phyloP scores from a whole-genome alignment of 148 eudicot species.

The Euryodendron excelsum region DNA sequence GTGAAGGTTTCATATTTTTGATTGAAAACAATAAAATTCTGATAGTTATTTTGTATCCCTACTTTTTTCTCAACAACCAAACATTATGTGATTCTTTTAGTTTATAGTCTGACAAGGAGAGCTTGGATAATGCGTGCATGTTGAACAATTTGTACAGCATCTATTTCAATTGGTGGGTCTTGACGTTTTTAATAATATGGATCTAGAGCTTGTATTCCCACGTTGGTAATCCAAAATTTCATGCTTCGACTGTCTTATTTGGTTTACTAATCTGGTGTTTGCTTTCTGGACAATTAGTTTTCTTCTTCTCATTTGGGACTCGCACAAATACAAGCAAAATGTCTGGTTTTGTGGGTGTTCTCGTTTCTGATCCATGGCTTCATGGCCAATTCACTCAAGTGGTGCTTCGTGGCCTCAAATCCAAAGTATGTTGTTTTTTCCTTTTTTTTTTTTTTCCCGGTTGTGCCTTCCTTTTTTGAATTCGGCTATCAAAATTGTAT shows the following conservation, averaged over 20 bases:
- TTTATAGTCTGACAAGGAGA: no score
- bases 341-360: conserved; percentile 67
- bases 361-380: conserved; percentile 80
- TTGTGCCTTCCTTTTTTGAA: neutral
- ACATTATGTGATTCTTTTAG: neutral
- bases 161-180: neutral
- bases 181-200: neutral
- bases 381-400: conserved; percentile 92
- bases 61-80: neutral
- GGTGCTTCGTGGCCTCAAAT: conserved; percentile 71
- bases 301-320: conserved; percentile 18
- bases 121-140: neutral
- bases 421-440: conserved; percentile 43
- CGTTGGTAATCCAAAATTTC: neutral
- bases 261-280: neutral
- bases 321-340: conserved; percentile 23
- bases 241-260: neutral
- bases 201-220: neutral
- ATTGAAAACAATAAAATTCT: neutral
- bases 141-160: neutral
- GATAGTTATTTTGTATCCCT: neutral
- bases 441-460: neutral
- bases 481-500: conserved; percentile 1
- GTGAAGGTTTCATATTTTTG: neutral
- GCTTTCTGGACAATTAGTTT: conserved; percentile 4